Percentiles rank a stretch among this genome's conserved stretches.
phyloP scores from a whole-genome alignment of 257 asterid species.

The Parsonsia alboflavescens region DNA sequence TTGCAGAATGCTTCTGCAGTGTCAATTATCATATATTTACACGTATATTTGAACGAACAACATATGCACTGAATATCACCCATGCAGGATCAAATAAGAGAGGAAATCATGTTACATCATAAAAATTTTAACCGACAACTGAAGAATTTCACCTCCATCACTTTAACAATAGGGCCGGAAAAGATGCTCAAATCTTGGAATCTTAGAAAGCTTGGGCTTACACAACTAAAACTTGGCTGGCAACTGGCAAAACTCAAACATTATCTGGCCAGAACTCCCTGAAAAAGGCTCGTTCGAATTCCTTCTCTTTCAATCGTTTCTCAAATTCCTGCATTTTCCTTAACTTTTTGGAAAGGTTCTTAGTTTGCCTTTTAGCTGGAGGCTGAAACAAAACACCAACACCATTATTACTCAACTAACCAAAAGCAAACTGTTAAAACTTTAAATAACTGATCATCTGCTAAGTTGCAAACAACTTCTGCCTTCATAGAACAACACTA shows the following conservation, averaged over 20 bases:
- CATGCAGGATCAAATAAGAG: not conserved
- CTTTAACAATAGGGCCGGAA: not conserved
- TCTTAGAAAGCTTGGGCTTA: not conserved
- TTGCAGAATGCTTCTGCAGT: not conserved
- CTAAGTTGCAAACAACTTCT: not conserved
- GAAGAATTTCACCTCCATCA: not conserved
- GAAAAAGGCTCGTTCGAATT: slow-evolving; percentile 66
- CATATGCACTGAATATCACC: not conserved
- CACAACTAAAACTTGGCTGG: not conserved
- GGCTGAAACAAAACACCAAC: slow-evolving; percentile 25
- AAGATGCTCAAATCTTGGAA: not conserved
- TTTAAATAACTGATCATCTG: not conserved
- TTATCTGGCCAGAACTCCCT: slow-evolving; percentile 97
- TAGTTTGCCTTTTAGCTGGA: slow-evolving; percentile 32
- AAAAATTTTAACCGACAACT: not conserved
- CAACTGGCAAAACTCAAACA: slow-evolving; percentile 32
- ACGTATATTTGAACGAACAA: not conserved
- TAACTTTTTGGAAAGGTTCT: slow-evolving; percentile 55
- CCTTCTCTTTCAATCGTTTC: slow-evolving; percentile 62
- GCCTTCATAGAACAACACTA: not conserved
- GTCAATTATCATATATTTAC: not conserved
- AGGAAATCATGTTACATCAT: not conserved
- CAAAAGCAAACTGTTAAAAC: slow-evolving; percentile 1
- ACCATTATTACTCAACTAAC: not conserved
- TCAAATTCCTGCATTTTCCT: slow-evolving; percentile 67